These are phyloP conservation scores for Suillus brevipes DNA, from an alignment of 768 basidiomycete species.

Conservation along the genomic window DNA sequence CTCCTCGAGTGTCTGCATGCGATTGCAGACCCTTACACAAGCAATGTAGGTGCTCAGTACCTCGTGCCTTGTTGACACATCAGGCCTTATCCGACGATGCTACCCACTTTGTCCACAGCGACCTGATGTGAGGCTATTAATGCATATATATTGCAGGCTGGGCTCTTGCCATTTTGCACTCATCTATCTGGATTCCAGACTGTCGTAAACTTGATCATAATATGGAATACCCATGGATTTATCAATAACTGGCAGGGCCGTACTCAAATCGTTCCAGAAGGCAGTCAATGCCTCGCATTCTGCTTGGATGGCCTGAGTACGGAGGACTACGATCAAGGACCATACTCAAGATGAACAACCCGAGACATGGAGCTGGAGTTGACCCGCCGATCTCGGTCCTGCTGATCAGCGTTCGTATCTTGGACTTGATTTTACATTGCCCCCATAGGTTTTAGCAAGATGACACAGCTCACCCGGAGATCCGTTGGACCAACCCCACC, in stretches of 20 bases:
- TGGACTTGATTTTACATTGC: neutral
- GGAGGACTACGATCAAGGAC: neutral
- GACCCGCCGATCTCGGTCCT: neutral
- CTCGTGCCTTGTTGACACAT: neutral
- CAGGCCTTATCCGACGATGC: neutral
- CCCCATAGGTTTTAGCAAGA: neutral
- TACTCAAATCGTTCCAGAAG: neutral
- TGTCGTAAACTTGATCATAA: neutral
- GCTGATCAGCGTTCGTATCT: neutral
- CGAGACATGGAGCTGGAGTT: neutral
- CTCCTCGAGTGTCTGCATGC: neutral
- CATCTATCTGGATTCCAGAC: neutral
- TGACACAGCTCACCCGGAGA: neutral
- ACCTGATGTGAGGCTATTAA: neutral
- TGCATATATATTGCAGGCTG: no score
- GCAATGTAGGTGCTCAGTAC: neutral
- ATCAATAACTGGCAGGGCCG: neutral
- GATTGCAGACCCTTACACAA: neutral
- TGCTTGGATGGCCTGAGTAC: neutral
- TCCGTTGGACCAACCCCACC: neutral
- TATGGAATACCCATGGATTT: neutral
- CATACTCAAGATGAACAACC: neutral
- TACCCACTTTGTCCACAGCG: neutral
- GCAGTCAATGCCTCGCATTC: neutral
- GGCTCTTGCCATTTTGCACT: neutral